phyloP scores from a whole-genome alignment of 2,329 filamentous ascomycete species.

The Chrysosporium queenslandicum region DNA sequence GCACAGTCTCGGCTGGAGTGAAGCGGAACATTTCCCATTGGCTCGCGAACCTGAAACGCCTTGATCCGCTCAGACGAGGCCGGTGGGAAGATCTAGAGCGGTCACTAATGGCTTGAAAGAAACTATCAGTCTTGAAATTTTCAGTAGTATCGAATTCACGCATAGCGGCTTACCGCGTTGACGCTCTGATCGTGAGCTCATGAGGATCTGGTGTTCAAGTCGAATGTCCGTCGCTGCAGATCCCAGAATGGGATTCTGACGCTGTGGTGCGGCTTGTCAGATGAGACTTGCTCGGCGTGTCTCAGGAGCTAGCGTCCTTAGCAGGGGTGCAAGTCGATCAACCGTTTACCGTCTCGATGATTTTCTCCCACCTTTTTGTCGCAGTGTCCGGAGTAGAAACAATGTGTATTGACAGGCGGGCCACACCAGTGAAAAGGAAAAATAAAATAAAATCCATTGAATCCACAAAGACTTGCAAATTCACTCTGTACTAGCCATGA shows the following conservation, averaged over 20 bases:
- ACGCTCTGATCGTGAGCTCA: no score
- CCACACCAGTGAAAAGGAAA: no score
- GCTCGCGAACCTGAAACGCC: conserved; percentile 54
- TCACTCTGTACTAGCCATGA: no score
- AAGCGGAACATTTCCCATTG: conserved; percentile 44
- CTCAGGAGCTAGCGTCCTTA: background rate
- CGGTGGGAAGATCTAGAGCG: conserved; percentile 64
- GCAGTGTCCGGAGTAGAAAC: conserved; percentile 1
- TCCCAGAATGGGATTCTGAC: no score
- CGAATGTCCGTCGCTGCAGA: no score
- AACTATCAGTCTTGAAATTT: no score
- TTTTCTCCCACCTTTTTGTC: background rate
- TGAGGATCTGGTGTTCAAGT: no score
- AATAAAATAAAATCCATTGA: background rate
- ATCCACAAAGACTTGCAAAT: background rate
- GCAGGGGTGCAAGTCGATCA: background rate
- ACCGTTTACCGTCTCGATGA: background rate
- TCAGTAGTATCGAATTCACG: no score
- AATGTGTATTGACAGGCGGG: no score
- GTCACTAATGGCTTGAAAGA: conserved; percentile 22
- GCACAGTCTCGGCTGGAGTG: conserved; percentile 38
- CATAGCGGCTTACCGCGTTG: no score
- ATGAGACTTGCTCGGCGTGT: background rate
- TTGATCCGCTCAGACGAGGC: conserved; percentile 65
- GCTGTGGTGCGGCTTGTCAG: background rate